Percentiles rank a stretch among this genome's conserved stretches.
Evolutionary conservation across 257 asterid genomes (phyloP).

Genomic region (Gentiana dahurica): DNA sequence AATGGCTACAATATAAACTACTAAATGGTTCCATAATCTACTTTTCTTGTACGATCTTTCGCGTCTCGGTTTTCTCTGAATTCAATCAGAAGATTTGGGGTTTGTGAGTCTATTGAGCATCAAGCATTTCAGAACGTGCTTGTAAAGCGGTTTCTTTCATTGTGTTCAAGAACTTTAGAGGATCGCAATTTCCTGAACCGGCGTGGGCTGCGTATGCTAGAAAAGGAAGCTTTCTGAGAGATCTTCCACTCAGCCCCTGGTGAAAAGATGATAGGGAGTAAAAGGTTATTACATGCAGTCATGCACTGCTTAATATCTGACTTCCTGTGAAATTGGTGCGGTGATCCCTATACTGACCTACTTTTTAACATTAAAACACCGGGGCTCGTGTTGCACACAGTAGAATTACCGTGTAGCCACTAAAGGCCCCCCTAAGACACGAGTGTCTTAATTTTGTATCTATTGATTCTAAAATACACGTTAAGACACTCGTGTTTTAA

Average conservation of each 20-base stretch:
- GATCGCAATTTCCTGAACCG: slow-evolving; percentile 46
- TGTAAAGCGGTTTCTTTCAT: slow-evolving; percentile 63
- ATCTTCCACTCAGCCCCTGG: slow-evolving; percentile 94
- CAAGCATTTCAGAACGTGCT: slow-evolving; percentile 58
- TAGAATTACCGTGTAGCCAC: too few species aligned
- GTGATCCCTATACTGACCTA: too few species aligned
- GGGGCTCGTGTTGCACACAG: too few species aligned
- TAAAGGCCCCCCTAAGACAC: too few species aligned
- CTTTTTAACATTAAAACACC: too few species aligned
- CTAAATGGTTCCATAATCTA: too few species aligned
- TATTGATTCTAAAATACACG: too few species aligned
- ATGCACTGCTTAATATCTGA: neutral
- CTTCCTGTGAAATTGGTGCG: too few species aligned
- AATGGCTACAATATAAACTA: too few species aligned
- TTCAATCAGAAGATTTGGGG: neutral
- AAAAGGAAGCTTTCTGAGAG: slow-evolving; percentile 94
- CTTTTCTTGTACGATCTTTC: too few species aligned
- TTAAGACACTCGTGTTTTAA: too few species aligned
- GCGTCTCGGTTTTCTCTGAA: too few species aligned
- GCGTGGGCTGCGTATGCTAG: slow-evolving; percentile 80
- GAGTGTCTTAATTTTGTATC: neutral
- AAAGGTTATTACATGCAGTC: neutral
- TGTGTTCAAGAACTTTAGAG: slow-evolving; percentile 48
- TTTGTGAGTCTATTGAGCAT: slow-evolving; percentile 17
- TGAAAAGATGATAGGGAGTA: slow-evolving; percentile 5